Percentiles rank a stretch among this genome's conserved stretches.
Evolutionary conservation across 2,329 filamentous ascomycete species (phyloP).

Genomic region (Cytospora piceicola): DNA sequence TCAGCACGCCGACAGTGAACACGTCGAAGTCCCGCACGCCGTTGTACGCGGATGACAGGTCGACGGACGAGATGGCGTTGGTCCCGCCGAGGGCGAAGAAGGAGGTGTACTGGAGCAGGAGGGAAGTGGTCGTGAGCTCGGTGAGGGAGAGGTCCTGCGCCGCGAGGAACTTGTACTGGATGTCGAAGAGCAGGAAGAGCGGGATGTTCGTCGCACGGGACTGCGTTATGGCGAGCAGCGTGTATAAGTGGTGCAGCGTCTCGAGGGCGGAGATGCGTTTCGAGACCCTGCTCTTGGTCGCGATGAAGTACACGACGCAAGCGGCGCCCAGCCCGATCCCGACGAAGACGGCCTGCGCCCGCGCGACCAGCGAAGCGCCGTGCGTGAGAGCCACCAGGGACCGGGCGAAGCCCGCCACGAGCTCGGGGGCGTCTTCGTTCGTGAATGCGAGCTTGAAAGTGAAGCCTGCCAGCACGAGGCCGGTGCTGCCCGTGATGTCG

Average conservation of each 20-base stretch:
- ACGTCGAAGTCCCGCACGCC: constrained; percentile 83
- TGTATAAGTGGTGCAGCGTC: constrained; percentile 71
- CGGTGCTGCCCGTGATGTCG: constrained; percentile 46
- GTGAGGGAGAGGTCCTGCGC: constrained; percentile 52
- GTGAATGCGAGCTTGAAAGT: constrained; percentile 92
- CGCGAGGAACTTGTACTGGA: constrained; percentile 57
- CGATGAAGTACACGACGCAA: constrained; percentile 46
- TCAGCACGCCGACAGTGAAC: constrained; percentile 77
- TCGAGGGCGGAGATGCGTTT: constrained; percentile 39
- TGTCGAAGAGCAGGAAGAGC: constrained; percentile 75
- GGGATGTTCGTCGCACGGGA: constrained; percentile 85
- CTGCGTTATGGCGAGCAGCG: constrained; percentile 83
- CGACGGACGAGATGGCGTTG: constrained; percentile 94
- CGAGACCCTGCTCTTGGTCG: constrained; percentile 37
- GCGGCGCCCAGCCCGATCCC: constrained; percentile 47
- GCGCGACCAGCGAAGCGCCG: constrained; percentile 50
- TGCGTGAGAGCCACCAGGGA: constrained; percentile 47
- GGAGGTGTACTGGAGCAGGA: constrained; percentile 78
- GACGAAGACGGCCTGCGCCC: constrained; percentile 55
- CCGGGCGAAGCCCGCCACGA: constrained; percentile 58
- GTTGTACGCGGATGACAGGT: constrained; percentile 94
- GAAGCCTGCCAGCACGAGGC: constrained; percentile 60
- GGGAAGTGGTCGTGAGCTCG: constrained; percentile 69
- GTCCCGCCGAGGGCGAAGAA: constrained; percentile 93
- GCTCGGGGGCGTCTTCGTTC: constrained; percentile 82